Evolutionary conservation across 2,329 filamentous ascomycete species (phyloP).

Genomic region (Fusarium kyushuense): DNA sequence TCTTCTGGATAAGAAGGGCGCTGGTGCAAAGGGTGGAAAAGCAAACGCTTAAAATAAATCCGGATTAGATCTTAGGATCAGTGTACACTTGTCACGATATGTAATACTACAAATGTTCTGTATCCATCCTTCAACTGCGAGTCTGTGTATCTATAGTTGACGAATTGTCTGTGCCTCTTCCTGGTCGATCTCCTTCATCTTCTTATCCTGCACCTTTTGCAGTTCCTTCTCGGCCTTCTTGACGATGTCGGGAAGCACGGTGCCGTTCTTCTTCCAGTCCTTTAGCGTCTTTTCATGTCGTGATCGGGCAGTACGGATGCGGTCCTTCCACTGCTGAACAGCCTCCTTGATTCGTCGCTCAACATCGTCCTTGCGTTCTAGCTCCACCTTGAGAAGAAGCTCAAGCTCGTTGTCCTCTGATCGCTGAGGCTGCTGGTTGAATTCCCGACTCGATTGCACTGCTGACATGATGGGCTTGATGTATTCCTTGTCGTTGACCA

Average conservation of each 20-base stretch:
- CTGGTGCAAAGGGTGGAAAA: constrained; percentile 41
- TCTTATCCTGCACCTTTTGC: constrained; percentile 65
- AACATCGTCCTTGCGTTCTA: constrained; percentile 63
- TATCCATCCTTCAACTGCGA: constrained; percentile 25
- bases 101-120: constrained; percentile 47
- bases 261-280: constrained; percentile 60
- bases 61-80: constrained; percentile 37
- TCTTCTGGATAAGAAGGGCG: constrained; percentile 45
- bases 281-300: constrained; percentile 63
- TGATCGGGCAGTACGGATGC: constrained; percentile 61
- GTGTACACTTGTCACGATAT: constrained; percentile 49
- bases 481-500: constrained; percentile 58
- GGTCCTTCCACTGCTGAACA: constrained; percentile 64
- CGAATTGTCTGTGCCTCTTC: constrained; percentile 63
- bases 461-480: constrained; percentile 68
- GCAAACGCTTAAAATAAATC: constrained; percentile 41
- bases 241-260: constrained; percentile 61
- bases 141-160: constrained; percentile 48
- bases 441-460: constrained; percentile 64
- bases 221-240: constrained; percentile 61
- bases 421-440: constrained; percentile 71
- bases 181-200: constrained; percentile 63
- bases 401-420: constrained; percentile 70
- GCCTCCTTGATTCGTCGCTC: constrained; percentile 58
- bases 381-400: constrained; percentile 66